Conservation (phyloP, 2,329 filamentous ascomycete species). For the Alternaria viburni region DNA sequence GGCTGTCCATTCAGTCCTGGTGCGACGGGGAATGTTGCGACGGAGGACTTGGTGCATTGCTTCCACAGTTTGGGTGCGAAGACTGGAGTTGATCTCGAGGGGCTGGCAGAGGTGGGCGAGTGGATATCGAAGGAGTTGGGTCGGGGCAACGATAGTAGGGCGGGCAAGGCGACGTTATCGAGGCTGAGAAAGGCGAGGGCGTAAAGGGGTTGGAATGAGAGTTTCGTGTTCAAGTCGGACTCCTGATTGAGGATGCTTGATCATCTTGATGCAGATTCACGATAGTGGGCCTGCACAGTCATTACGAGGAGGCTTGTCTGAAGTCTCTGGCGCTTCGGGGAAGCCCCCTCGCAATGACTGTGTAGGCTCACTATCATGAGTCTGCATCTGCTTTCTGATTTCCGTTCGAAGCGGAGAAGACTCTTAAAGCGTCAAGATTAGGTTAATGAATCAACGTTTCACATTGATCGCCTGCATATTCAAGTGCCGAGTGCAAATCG, state of each 20-base stretch:
- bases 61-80: constrained; percentile 75
- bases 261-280: background rate
- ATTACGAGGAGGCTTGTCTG: background rate
- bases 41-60: constrained; percentile 81
- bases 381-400: background rate
- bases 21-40: constrained; percentile 84
- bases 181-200: constrained; percentile 28
- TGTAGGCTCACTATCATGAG: background rate
- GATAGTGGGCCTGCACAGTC: background rate
- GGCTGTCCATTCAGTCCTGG: constrained; percentile 87
- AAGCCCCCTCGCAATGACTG: background rate
- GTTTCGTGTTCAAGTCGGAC: background rate
- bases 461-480: background rate
- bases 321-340: too few relatives aligned
- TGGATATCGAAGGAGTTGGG: constrained; percentile 49
- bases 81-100: constrained; percentile 66
- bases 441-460: background rate
- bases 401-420: background rate
- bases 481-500: background rate
- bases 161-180: constrained; percentile 48
- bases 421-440: background rate
- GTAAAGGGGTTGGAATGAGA: background rate
- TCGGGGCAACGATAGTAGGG: constrained; percentile 46
- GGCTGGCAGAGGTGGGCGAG: constrained; percentile 45
- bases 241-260: background rate